phyloP scores from a whole-genome alignment of 164 flowering plant genomes.

The Cinnamomum micranthum region DNA sequence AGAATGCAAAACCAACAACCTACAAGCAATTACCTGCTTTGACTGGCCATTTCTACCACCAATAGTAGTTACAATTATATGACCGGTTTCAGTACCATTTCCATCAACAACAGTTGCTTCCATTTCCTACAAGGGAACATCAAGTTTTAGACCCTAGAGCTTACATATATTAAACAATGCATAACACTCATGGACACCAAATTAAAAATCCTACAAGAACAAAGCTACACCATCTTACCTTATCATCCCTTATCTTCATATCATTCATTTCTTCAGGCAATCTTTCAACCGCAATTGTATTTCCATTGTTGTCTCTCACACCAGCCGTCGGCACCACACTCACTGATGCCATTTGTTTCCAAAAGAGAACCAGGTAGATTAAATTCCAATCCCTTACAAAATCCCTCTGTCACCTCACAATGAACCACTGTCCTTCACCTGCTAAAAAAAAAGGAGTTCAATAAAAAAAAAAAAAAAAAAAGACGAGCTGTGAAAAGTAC shows the following conservation, averaged over 20 bases:
- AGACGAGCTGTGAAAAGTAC: no score
- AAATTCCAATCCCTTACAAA: not conserved
- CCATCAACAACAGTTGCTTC: slow-evolving; percentile 61
- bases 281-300: slow-evolving; percentile 43
- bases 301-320: slow-evolving; percentile 45
- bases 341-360: slow-evolving; percentile 47
- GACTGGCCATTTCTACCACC: slow-evolving; percentile 69
- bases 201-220: not conserved
- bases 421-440: slow-evolving; percentile 3
- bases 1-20: no score
- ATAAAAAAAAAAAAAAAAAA: not conserved
- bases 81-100: slow-evolving; percentile 68
- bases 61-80: slow-evolving; percentile 67
- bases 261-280: slow-evolving; percentile 78
- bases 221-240: slow-evolving; percentile 30
- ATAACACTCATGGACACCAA: not conserved
- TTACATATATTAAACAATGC: not conserved
- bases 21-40: slow-evolving; percentile 38
- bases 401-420: not conserved
- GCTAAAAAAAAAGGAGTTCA: not conserved
- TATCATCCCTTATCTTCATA: slow-evolving; percentile 77
- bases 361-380: not conserved
- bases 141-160: not conserved
- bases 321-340: slow-evolving; percentile 41
- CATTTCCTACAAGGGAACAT: slow-evolving; percentile 37